Evolutionary conservation across 257 asterid genomes (phyloP).

Genomic region (Solanum dulcamara): DNA sequence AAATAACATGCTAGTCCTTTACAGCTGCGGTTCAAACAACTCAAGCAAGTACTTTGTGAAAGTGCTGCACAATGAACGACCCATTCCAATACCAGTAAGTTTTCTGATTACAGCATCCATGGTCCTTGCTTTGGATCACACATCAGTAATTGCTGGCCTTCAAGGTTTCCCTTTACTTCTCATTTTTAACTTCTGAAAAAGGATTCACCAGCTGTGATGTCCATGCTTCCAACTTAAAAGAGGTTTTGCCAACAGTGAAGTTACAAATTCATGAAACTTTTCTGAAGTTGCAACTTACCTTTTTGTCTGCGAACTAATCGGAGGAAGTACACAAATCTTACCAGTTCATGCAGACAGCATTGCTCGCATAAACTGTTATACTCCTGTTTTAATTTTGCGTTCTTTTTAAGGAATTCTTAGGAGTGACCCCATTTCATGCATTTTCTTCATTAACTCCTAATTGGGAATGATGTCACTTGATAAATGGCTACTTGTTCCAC

Average conservation of each 20-base stretch:
- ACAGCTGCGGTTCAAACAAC: slow-evolving; percentile 54
- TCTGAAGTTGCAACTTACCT: not conserved
- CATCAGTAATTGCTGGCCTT: not conserved
- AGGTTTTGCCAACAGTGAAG: not conserved
- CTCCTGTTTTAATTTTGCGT: not conserved
- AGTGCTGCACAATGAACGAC: slow-evolving; percentile 81
- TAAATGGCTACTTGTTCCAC: not conserved
- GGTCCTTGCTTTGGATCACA: not conserved
- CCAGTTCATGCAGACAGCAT: not conserved
- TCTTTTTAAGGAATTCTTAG: not conserved
- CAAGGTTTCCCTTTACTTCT: not conserved
- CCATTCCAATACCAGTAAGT: slow-evolving; percentile 68
- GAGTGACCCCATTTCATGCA: not conserved
- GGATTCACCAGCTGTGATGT: not conserved
- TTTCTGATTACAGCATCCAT: not conserved
- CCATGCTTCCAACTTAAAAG: not conserved
- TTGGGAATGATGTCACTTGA: not conserved
- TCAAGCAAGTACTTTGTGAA: slow-evolving; percentile 67
- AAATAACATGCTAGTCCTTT: slow-evolving; percentile 71
- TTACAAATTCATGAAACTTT: not conserved
- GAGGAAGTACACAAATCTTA: not conserved
- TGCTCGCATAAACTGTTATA: not conserved
- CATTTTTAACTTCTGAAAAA: not conserved
- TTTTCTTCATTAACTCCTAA: not conserved
- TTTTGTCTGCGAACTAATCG: not conserved